These are phyloP conservation scores for Penicillium sp. DNA, from an alignment of 2,329 filamentous ascomycete genomes.

Conservation along the genomic window DNA sequence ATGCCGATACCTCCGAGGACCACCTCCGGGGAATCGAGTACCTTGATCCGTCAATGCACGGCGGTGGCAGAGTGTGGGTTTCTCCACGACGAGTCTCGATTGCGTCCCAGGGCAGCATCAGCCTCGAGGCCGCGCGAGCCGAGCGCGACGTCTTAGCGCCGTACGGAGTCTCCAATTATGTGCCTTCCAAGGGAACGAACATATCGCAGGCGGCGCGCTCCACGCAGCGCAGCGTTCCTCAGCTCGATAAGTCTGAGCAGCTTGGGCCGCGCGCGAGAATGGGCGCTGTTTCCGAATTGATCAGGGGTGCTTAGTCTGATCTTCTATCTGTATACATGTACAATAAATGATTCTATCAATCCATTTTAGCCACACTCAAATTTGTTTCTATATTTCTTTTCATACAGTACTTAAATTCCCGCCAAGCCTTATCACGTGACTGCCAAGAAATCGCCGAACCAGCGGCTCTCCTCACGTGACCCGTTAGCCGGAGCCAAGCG, in stretches of 20 bases:
- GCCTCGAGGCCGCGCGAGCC: conserved; percentile 33
- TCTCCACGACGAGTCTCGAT: conserved; percentile 45
- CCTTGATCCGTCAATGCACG: conserved; percentile 43
- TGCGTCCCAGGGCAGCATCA: conserved; percentile 43
- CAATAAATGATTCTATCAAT: conserved; percentile 4
- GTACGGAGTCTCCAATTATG: conserved; percentile 34
- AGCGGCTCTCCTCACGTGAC: conserved; percentile 14
- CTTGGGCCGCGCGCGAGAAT: background rate
- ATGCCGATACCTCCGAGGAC: conserved; percentile 31
- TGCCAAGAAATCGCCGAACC: background rate
- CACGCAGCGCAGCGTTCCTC: conserved; percentile 25
- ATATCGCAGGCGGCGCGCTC: conserved; percentile 26
- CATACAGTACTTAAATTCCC: no score
- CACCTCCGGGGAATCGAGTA: conserved; percentile 35
- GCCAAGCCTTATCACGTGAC: background rate
- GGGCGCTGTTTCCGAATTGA: background rate
- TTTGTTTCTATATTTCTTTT: no score
- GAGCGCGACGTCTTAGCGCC: conserved; percentile 31
- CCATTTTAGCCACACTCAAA: no score
- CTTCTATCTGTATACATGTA: conserved; percentile 8
- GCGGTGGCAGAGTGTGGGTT: conserved; percentile 53
- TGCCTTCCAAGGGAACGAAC: conserved; percentile 22
- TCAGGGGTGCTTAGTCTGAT: background rate
- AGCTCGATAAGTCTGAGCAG: conserved; percentile 21
- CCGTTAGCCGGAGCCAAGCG: conserved; percentile 12